Evolutionary conservation across 1,139 yeast species (phyloP).

Genomic region (Spencermartinsiella ligniputridi): DNA sequence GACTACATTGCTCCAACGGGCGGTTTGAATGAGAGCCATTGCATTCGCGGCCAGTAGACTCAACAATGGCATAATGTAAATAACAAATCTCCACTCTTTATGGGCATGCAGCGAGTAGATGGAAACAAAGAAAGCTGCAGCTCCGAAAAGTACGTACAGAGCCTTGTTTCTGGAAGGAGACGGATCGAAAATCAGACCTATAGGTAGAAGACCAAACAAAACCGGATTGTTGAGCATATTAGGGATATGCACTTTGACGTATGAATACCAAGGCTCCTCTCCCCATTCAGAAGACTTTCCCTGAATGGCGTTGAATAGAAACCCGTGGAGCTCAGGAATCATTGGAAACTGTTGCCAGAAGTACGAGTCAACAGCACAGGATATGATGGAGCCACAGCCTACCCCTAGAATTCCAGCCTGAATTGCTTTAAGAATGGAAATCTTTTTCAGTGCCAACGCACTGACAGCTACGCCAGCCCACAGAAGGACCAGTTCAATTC

Average conservation of each 20-base stretch:
- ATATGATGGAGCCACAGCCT: conserved; percentile 46
- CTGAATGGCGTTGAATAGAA: conserved; percentile 64
- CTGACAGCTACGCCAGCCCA: conserved; percentile 44
- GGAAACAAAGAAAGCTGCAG: conserved; percentile 51
- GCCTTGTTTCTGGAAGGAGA: conserved; percentile 27
- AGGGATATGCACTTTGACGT: conserved; percentile 58
- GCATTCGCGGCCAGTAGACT: conserved; percentile 64
- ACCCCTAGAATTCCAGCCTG: conserved; percentile 51
- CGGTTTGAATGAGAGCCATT: conserved; percentile 35
- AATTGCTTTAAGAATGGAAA: conserved; percentile 38
- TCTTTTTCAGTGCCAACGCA: conserved; percentile 36
- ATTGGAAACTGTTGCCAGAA: conserved; percentile 54
- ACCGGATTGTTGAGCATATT: conserved; percentile 58
- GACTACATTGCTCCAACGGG: conserved; percentile 5
- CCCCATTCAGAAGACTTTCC: conserved; percentile 86
- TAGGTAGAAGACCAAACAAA: conserved; percentile 42
- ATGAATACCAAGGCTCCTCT: conserved; percentile 64
- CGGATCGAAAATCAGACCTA: conserved; percentile 11
- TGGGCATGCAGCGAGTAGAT: conserved; percentile 81
- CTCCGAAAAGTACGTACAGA: conserved; percentile 39
- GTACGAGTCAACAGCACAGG: conserved; percentile 60
- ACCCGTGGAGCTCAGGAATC: conserved; percentile 72
- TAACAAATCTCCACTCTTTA: conserved; percentile 90
- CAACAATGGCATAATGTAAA: conserved; percentile 68
- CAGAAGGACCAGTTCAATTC: conserved; percentile 67